phyloP scores from a whole-genome alignment of 345 rosid species.

The Abelmoschus esculentus region DNA sequence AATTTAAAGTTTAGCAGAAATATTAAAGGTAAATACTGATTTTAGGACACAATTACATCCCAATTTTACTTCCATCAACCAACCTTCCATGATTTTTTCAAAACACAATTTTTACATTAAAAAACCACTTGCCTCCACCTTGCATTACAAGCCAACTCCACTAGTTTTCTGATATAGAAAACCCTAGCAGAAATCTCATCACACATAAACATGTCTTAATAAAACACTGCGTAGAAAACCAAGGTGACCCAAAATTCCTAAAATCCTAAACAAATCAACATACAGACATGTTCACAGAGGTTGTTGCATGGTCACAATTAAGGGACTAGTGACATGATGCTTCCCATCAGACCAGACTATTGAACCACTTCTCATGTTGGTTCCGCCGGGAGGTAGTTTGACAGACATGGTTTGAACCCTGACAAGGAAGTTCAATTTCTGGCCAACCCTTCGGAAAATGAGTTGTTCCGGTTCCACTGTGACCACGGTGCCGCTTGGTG shows the following conservation, averaged over 20 bases:
- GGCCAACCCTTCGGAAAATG: constrained; percentile 54
- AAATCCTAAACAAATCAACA: constrained; percentile 2
- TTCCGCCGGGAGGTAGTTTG: constrained; percentile 47
- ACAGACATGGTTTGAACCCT: constrained; percentile 38
- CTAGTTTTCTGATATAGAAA: constrained; percentile 33
- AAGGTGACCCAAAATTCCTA: background rate
- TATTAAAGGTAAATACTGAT: too few relatives aligned
- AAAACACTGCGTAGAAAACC: background rate
- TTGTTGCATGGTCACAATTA: constrained; percentile 64
- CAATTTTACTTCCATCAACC: too few relatives aligned
- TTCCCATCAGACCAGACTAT: constrained; percentile 80
- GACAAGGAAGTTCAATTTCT: constrained; percentile 59
- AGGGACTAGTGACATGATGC: constrained; percentile 67
- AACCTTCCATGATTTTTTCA: too few relatives aligned
- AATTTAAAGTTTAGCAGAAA: too few relatives aligned
- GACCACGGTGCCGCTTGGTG: constrained; percentile 50
- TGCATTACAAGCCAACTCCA: constrained; percentile 8
- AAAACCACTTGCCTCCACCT: background rate
- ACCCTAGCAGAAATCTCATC: constrained; percentile 6
- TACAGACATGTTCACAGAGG: constrained; percentile 37
- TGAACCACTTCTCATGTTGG: constrained; percentile 54
- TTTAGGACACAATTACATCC: too few relatives aligned
- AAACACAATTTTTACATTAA: constrained; percentile 3
- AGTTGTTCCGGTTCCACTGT: constrained; percentile 56
- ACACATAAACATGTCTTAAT: too few relatives aligned